These are phyloP conservation scores for Mentha longifolia DNA, from an alignment of 257 asterid genomes.

Conservation along the genomic window DNA sequence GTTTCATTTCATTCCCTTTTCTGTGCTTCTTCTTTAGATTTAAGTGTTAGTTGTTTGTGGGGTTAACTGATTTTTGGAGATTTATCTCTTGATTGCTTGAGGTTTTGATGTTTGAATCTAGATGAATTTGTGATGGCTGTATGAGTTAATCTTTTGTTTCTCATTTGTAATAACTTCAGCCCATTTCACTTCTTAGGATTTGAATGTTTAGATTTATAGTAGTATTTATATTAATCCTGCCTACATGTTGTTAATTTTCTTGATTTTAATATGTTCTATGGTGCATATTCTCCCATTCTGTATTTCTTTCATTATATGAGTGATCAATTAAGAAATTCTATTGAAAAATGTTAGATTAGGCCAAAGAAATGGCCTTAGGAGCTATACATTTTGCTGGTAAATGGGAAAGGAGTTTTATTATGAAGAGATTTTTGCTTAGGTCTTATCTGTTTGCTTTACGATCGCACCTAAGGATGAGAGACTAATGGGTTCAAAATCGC, in stretches of 20 bases:
- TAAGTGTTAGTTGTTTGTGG: background rate
- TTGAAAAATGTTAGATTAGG: background rate
- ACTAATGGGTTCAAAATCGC: slow-evolving; percentile 29
- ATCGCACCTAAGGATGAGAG: slow-evolving; percentile 4
- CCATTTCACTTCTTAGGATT: background rate
- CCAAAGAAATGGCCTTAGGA: slow-evolving; percentile 17
- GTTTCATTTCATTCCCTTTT: slow-evolving; percentile 18
- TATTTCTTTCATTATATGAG: background rate
- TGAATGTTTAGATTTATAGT: background rate
- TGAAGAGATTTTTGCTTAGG: background rate
- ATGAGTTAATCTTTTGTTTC: background rate
- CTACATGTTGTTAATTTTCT: slow-evolving; percentile 1
- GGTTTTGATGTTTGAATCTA: background rate
- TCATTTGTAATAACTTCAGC: background rate
- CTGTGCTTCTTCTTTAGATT: slow-evolving; percentile 28
- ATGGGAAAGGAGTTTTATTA: background rate
- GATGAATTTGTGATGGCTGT: slow-evolving; percentile 17
- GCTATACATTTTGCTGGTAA: background rate
- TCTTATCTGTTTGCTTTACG: background rate
- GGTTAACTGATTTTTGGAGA: background rate
- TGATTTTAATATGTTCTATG: background rate
- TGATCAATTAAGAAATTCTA: background rate
- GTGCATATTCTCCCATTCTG: slow-evolving; percentile 5
- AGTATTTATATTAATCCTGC: background rate
- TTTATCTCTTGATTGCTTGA: background rate